Base-by-base conservation (phyloP, 805 yeast species). In the Ogataea ganodermae region DNA sequence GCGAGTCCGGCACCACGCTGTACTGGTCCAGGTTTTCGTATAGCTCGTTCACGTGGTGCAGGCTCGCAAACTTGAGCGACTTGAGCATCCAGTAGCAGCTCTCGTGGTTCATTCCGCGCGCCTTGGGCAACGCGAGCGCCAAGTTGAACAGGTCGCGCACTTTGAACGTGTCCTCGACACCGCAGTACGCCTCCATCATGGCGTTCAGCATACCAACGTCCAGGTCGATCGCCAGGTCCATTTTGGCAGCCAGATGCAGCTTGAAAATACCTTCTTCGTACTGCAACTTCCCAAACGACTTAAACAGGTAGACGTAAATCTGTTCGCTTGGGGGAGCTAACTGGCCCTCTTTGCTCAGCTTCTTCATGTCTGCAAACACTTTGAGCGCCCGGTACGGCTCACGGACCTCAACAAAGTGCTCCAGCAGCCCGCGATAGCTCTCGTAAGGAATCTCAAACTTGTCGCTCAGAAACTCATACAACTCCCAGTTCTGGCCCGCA, bases 211-310 rank as follows among this genome's bases (percentile, higher is more conserved):
- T 62, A 9, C 67, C 69, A 9, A 83, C 73, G 53, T 84, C 83
- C 49, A 81, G 74, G 48, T 73, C 77, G 35, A 85, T 66, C 9
- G 71, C 65, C 40, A 77, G 54, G 50, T 87, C 95, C 74, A 83
- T 75, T 46, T 85, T 82, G 60, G 84, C 67, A 39, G 76, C 74
- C 45, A 80, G 76, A 55, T 86, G 89, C 3, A 87, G 63, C 48
- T 82, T 84, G 41, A 71, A 71, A 14, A 86, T 80, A 0, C 92
- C 94, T 6, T 81, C 83, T 48, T 76, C 81, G 54, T 82, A 86
- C 27, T 74, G 65, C 44, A 69, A 68, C 41, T 73, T 72, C 1
- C 89, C 86, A 66, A 85, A 85, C 40, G 76, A 76, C 43, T 75
- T 70, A 60, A 87, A 81, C 20, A 86, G 62, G 53, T 77, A 77